These are phyloP conservation scores for Pseudogymnoascus sp. DNA, from an alignment of 2,329 filamentous ascomycete species.

Conservation along the genomic window DNA sequence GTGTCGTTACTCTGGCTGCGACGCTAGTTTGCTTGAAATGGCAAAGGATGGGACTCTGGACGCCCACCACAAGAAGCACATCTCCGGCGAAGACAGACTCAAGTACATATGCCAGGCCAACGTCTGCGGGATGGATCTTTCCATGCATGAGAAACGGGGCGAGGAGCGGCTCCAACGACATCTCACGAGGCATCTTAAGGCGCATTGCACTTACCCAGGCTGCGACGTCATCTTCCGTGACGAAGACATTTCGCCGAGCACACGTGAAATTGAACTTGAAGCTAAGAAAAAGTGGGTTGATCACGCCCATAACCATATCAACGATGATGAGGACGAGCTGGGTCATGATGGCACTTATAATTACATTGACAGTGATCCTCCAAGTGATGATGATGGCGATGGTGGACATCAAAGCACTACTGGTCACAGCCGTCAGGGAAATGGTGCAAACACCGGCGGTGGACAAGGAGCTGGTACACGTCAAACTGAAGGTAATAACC, in stretches of 20 bases:
- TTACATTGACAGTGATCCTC: neutral
- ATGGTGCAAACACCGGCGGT: neutral
- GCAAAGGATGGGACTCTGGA: neutral
- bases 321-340: neutral
- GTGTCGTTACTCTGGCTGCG: neutral
- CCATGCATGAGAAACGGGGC: neutral
- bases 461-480: neutral
- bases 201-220: neutral
- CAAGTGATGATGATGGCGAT: neutral
- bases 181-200: neutral
- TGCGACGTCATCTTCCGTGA: neutral
- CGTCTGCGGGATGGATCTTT: neutral
- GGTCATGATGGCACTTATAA: neutral
- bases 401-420: neutral
- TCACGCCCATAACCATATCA: neutral
- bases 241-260: neutral
- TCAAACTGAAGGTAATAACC: constrained; percentile 1
- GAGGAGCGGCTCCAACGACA: neutral
- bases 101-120: neutral
- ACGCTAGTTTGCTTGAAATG: neutral
- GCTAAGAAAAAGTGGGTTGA: neutral
- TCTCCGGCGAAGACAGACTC: neutral
- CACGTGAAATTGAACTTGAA: neutral
- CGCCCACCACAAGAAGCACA: neutral
- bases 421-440: neutral